Percentiles rank a stretch among this genome's conserved stretches.
Conservation (phyloP, 2,329 filamentous ascomycete genomes). For the Didymella lethalis region DNA sequence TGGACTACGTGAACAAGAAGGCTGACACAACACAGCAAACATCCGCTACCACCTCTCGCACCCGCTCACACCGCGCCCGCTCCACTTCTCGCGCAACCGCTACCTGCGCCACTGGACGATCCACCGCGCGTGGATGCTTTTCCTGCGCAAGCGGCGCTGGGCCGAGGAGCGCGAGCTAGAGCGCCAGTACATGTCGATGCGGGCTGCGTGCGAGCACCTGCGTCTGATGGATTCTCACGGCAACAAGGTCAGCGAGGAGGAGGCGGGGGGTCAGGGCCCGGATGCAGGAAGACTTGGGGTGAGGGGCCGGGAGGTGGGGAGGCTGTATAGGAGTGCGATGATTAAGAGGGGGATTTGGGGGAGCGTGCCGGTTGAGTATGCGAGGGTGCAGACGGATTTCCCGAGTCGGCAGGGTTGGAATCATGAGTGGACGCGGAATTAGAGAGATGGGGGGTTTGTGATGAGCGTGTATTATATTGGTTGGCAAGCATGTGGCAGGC, state of each 20-base stretch:
- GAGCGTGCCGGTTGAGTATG: conserved; percentile 93
- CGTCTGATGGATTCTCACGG: conserved; percentile 59
- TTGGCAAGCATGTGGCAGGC: conserved; percentile 1
- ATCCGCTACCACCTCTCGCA: conserved; percentile 77
- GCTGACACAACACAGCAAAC: conserved; percentile 54
- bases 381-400: conserved; percentile 81
- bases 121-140: conserved; percentile 91
- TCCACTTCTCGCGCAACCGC: conserved; percentile 87
- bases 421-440: conserved; percentile 80
- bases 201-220: conserved; percentile 84
- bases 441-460: background rate
- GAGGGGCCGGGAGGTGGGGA: conserved; percentile 65
- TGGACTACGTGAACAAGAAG: background rate
- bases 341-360: conserved; percentile 86
- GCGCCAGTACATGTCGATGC: conserved; percentile 83
- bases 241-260: conserved; percentile 53
- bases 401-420: conserved; percentile 87
- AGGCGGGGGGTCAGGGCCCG: conserved; percentile 63
- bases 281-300: conserved; percentile 38
- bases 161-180: conserved; percentile 74
- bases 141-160: conserved; percentile 72
- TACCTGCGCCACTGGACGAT: conserved; percentile 98
- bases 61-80: conserved; percentile 73
- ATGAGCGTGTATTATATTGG: conserved; percentile 22
- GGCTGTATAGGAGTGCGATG: conserved; percentile 87